Base-by-base conservation (phyloP, 1,139 yeast species). In the Meyerozyma sp. region DNA sequence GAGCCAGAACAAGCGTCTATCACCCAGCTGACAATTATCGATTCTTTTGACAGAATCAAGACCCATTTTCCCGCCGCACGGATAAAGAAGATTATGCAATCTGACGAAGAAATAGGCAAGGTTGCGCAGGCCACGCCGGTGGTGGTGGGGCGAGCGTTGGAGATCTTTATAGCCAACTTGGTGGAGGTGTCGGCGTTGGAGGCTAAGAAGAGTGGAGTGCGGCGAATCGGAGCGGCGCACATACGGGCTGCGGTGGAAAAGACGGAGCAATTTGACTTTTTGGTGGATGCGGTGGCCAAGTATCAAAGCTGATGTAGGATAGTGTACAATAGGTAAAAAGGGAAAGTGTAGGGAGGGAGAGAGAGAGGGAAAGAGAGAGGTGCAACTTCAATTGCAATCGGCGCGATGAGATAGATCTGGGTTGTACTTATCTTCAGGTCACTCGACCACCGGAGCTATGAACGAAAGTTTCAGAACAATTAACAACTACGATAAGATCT, bases 91-190 rank as follows among this genome's bases (percentile, higher is more conserved):
- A 81, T 93, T 46, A 91, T 93, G 97, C 98, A 93, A 61, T 84
- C 95, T 42, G 99, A 93, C 63, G 98, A 93, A 54, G 99, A 93
- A 53, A 91, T 93, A 41, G 99, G 99, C 5, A 93, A 93, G 63
- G 98, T 94, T 13, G 97, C 98, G 8, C 98, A 91, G 61, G 98
- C 97, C 4, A 93, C 98, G 3, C 99, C 99, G 0, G 85, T 93
- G 21, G 91, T 91, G 27, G 96, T 93, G 10, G 97, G 98, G 8
- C 77, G 96, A 50, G 96, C 98, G 0, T 73, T 93, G 44, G 98
- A 93, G 65, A 79, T 89, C 49, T 93, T 93, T 61, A 81, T 93
- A 79, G 90, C 95, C 44, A 81, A 93, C 46, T 73, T 94, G 48
- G 95, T 93, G 42, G 93, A 87, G 56, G 91, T 87, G 42, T 78